Base-by-base conservation (phyloP, 1,284 basidiomycete genomes). In the Singerocomus rubriflavus region DNA sequence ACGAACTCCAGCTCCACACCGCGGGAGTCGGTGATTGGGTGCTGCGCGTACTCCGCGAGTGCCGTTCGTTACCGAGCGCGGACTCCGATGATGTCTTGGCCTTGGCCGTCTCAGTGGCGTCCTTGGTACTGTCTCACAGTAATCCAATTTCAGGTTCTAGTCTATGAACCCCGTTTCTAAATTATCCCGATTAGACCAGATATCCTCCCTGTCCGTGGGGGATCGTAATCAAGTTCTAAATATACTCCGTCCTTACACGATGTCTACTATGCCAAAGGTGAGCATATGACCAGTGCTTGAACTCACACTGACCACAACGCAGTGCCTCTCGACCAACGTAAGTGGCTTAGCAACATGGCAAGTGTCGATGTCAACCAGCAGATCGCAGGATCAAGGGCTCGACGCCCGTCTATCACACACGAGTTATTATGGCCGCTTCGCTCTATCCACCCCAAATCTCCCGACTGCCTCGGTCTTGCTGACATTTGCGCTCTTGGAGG, bases 401-500 rank as follows among this genome's bases (percentile, higher is more conserved):
- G 44, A 51, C 50, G 39, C 43, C 46, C 53, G 55, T 46, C 40
- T 46, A 34, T 34, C 46, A 44, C 53, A 52, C 1, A 48, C 55
- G 45, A 57, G 46, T 34, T 66, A 66, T 41, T 59, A 58, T 44
- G 54, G 52, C 47, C 52, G 50, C 38, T 57, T 62, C 51, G 45
- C 45, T n/a, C 49, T 63, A 52, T 50, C 58, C 27, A 62, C 64
- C 34, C 76, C 77, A 9, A 65, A 71, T 56, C 67, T 71, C 41
- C 58, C 62, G 3, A 69, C 68, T 11, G 70, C 76, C 12, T 74
- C 79, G 25, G 75, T 80, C 46, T 73, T 77, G 44, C 56, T 83
- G 51, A 74, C 72, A 9, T 80, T 78, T 54, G 78, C 72, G 1
- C 58, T 82, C 46, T 70, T 75, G 25, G 78, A 82, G 60, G 67